Conservation (phyloP, 2,329 filamentous ascomycete genomes). For the Incumbomyces lentus region DNA sequence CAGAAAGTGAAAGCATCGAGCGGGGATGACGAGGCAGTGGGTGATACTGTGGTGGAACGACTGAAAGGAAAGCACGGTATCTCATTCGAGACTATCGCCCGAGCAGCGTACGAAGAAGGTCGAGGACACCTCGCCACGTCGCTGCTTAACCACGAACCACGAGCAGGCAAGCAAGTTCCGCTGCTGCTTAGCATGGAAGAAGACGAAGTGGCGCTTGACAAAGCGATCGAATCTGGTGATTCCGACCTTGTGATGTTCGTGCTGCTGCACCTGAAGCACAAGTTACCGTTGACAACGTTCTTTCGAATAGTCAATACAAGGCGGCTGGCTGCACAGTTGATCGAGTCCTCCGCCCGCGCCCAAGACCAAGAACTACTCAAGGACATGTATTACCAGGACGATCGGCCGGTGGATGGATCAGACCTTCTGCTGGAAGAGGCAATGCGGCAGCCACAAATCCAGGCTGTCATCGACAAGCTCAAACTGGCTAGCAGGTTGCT, state of each 20-base stretch:
- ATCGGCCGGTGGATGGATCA: conserved; percentile 77
- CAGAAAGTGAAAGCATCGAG: conserved; percentile 80
- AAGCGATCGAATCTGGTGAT: conserved; percentile 90
- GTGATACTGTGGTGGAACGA: conserved; percentile 73
- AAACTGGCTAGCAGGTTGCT: conserved; percentile 76
- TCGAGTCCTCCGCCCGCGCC: conserved; percentile 71
- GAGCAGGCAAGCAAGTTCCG: conserved; percentile 91
- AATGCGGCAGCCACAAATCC: conserved; percentile 58
- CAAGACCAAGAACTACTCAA: conserved; percentile 78
- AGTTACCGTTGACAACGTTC: conserved; percentile 79
- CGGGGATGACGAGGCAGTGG: conserved; percentile 81
- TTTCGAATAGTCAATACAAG: conserved; percentile 83
- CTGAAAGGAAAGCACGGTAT: conserved; percentile 82
- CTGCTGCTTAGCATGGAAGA: conserved; percentile 91
- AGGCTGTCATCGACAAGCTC: conserved; percentile 71
- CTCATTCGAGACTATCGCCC: conserved; percentile 88
- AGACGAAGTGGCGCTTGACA: conserved; percentile 87
- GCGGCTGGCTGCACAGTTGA: conserved; percentile 75
- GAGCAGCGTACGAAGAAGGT: conserved; percentile 88
- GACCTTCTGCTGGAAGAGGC: conserved; percentile 80
- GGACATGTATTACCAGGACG: conserved; percentile 95
- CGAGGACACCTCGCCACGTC: conserved; percentile 79
- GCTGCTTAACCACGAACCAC: conserved; percentile 82
- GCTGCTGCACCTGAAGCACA: conserved; percentile 76
- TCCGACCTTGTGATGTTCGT: conserved; percentile 89